Base-by-base conservation (phyloP, 1,284 basidiomycete species). In the Afroboletus lepidellus region DNA sequence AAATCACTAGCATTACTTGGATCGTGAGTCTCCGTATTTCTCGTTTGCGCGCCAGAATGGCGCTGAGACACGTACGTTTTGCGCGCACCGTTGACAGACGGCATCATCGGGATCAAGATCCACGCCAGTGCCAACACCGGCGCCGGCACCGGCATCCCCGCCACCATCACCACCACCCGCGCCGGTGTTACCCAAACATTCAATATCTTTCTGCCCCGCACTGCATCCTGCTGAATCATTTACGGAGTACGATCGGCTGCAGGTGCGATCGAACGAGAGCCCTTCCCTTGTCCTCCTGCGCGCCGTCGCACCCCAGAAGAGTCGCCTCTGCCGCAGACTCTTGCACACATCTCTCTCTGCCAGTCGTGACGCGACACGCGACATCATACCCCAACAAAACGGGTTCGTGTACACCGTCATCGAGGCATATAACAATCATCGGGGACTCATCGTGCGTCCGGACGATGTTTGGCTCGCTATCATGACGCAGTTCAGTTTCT, bases 381-480 rank as follows among this genome's bases (percentile, higher is more conserved):
- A 69, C 48, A 59, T 59, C 46, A 61, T 57, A 11, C 66, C 70
- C 9, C 57, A 38, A 3, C 37, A 52, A 11, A 74, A 75, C 47
- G 73, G 74, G 0, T 69, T 76, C 30, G 72, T 76, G 8, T 52
- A 67, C 27, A 69, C 74, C 15, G 64, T 72, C 27, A 46, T 72
- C 21, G 57, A 67, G 41, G 74, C 74, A 3, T 75, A 76, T 57
- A 71, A 66, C 32, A 51, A 69, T 3, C 75, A 77, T 49, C 70
- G 69, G 9, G 65, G 63, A 4, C 65, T 77, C 15, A 58, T 66
- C 48, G 51, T 69, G 27, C 69, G 74, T 6, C 76, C 76, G 0
- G 75, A 76, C 46, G 74, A 77, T 48, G 63, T 78, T 21, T 78
- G 77, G 77, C 61, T 76, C 23, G 67, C 72, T 5, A 77, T 78